Evolutionary conservation across 1,284 basidiomycete genomes (phyloP), one percentile per base, ranked within the genome.

Genomic region (Austroboletus sp.): DNA sequence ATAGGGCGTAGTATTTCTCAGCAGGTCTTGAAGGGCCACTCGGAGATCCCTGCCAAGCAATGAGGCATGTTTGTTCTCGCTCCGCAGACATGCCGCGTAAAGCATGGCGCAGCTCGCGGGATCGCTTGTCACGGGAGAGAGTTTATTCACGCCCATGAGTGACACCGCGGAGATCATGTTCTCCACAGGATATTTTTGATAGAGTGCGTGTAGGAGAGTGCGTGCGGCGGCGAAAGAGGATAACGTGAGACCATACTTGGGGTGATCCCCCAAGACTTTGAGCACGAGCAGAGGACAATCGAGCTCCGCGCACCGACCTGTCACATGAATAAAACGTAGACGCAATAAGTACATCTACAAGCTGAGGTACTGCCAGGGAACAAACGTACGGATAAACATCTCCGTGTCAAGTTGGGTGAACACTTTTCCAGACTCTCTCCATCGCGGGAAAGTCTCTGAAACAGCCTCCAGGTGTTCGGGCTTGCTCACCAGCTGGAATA

Each of bases 251-350:
- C 74, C 72, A 57, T 83, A 82, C 56, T 76, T 79, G 12, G 78
- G 66, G 50, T 74, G 78, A 57, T 82, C 65, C 21, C 76, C 74
- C 57, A 80, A 82, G 13, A 84, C 75, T 11, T 71, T 65, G 13
- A 85, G 66, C 5, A 80, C 79, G 31, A 82, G 70, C 26, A 67
- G 56, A 1, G 79, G 75, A 50, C 76, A 76, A 3, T 65, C 57
- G 3, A 83, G 70, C 52, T 80, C 71, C 46, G 72, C 68, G 44
- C 80, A 82, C 9, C 80, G 80, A 36, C 73, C 82, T 85, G 15
- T 19, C 15, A 15, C 13, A 32, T 32, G 16, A 10, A 19, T 6
- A 13, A 37, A 35, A 5, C 26, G 40, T n/a, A 0, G 6, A 19
- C 1, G 4, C 3, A 34, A 25, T 49, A 29, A 47, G 29, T 17